Evolutionary conservation across 2,329 filamentous ascomycete genomes (phyloP), one percentile per base, ranked within the genome.

Genomic region (Thermothelomyces thermophilus): DNA sequence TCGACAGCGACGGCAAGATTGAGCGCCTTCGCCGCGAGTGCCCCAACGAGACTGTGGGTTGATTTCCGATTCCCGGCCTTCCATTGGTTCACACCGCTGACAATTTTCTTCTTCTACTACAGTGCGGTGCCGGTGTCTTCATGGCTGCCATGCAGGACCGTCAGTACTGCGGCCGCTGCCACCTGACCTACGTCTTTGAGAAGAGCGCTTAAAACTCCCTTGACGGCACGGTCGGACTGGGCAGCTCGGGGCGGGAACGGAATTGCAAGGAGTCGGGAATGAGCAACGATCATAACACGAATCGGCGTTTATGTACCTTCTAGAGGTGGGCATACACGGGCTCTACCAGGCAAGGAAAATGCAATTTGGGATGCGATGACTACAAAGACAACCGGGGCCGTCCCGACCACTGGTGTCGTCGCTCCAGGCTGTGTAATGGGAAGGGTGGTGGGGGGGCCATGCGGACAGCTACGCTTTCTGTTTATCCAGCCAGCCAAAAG

Each of bases 121-220:
- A 95, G 90, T 98, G 93, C 76, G 93, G 93, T 83, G 93, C 94
- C 68, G 93, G 93, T 90, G 86, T 98, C 80, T 98, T 98, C 87
- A 98, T 98, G 93, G 93, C 93, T 72, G 89, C 93, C 72, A 97
- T 97, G 90, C 86, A 95, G 77, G 95, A 98, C 79, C 89, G 93
- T 73, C 94, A 98, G 79, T 95, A 96, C 86, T 95, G 90, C 64
- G 82, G 82, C 64, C 79, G 80, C 60, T 85, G 82, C 80, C 81
- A 84, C 72, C 73, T 84, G 58, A 84, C 82, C 73, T 85, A 85
- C 73, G 81, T 84, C 70, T 84, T 84, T 68, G 81, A 84, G 73
- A 83, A 84, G 76, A 74, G 60, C 57, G 57, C 75, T 66, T 78
- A 76, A 74, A 58, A n/a, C n/a, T n/a, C n/a, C n/a, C n/a, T 52